A percentile compares a stretch with the other conserved stretches of the same genome.
Evolutionary conservation across 345 rosid genomes (phyloP).

Genomic region (Sonneratia alba): DNA sequence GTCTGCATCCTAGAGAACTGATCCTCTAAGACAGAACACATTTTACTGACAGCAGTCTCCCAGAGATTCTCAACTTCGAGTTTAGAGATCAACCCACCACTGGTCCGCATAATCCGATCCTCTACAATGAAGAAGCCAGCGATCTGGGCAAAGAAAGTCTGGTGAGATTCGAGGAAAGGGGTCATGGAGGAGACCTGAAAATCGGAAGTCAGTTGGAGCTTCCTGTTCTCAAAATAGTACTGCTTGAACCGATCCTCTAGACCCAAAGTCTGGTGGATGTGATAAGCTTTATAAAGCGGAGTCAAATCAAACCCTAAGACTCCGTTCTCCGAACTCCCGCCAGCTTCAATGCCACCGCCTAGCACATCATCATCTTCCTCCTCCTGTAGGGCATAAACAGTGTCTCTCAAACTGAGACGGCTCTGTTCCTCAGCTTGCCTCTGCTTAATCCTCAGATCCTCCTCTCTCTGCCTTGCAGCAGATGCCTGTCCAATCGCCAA

Average conservation of each 20-base stretch:
- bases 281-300: conserved; percentile 81
- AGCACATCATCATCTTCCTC: conserved; percentile 67
- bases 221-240: conserved; percentile 83
- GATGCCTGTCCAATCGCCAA: conserved; percentile 96
- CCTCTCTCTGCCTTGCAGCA: conserved; percentile 83
- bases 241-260: conserved; percentile 78
- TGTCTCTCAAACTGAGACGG: conserved; percentile 76
- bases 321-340: conserved; percentile 41
- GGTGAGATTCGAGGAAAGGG: conserved; percentile 94
- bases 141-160: conserved; percentile 90
- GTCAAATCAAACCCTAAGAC: conserved; percentile 66
- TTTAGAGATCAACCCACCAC: conserved; percentile 78
- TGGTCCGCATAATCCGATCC: conserved; percentile 81
- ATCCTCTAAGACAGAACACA: conserved; percentile 95
- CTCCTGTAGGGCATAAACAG: conserved; percentile 73
- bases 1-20: conserved; percentile 99
- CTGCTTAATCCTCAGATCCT: conserved; percentile 91
- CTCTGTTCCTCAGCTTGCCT: conserved; percentile 95
- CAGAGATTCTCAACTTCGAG: conserved; percentile 84
- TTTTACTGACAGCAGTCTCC: conserved; percentile 89
- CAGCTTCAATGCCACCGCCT: conserved; percentile 28
- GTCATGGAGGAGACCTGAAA: conserved; percentile 98
- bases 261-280: conserved; percentile 78
- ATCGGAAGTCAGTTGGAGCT: conserved; percentile 89
- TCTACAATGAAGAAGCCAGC: conserved; percentile 95